Percentiles rank a stretch among this genome's conserved stretches.
Conservation (phyloP, 2,329 filamentous ascomycete species). For the Gnomoniopsis sp. region DNA sequence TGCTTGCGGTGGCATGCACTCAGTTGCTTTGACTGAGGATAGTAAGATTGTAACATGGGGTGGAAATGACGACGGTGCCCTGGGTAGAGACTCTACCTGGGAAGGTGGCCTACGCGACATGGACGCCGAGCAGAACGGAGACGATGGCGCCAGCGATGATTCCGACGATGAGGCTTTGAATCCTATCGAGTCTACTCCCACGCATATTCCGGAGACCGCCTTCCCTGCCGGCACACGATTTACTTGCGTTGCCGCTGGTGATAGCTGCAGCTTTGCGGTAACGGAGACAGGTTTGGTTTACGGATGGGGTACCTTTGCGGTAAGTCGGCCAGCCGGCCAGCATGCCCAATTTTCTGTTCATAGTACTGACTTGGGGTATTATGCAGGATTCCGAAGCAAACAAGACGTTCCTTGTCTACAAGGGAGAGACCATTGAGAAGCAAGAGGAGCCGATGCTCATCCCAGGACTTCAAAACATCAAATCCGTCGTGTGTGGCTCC, state of each 20-base stretch:
- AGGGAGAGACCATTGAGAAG: conserved; percentile 20
- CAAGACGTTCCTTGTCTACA: conserved; percentile 17
- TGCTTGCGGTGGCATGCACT: conserved; percentile 66
- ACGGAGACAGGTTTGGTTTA: conserved; percentile 61
- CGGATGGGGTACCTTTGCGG: conserved; percentile 64
- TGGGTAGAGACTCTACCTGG: conserved; percentile 59
- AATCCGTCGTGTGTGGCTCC: conserved; percentile 48
- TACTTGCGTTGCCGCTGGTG: conserved; percentile 54
- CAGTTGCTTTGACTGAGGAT: conserved; percentile 60
- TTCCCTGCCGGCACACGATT: conserved; percentile 56
- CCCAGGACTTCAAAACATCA: conserved; percentile 52
- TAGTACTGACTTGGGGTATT: conserved; percentile 3
- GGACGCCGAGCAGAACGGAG: conserved; percentile 42
- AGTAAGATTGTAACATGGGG: conserved; percentile 68
- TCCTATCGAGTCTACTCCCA: conserved; percentile 56
- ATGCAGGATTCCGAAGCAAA: conserved; percentile 21
- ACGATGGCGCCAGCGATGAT: conserved; percentile 65
- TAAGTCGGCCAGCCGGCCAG: conserved; percentile 31
- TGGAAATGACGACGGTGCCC: conserved; percentile 65
- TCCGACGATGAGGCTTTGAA: conserved; percentile 52
- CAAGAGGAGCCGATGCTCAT: conserved; percentile 40
- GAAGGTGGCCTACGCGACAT: conserved; percentile 48
- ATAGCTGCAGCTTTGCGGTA: conserved; percentile 59
- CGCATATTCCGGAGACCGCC: conserved; percentile 44
- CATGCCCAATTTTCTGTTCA: background rate